Conservation (phyloP, 2,329 filamentous ascomycete genomes). For the Pseudocercospora pini-densiflorae region DNA sequence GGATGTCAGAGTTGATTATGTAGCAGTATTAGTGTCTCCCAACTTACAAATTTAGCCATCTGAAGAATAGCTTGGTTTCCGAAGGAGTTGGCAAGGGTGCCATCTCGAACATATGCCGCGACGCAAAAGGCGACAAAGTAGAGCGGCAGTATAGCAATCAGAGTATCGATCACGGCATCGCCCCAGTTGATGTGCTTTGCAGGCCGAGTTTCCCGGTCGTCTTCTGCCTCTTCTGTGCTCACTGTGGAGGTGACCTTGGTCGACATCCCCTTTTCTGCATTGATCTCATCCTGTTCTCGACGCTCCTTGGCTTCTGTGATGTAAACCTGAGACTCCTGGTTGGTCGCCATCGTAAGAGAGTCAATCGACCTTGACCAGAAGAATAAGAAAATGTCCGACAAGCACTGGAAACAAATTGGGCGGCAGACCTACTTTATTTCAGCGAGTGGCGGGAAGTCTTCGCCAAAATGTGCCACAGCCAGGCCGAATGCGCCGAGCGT, state of each 20-base stretch:
- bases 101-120: slow-evolving; percentile 16
- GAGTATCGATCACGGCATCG: slow-evolving; percentile 16
- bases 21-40: neutral
- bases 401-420: neutral
- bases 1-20: neutral
- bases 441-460: neutral
- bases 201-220: slow-evolving; percentile 14
- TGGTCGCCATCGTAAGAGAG: neutral
- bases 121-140: slow-evolving; percentile 23
- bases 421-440: neutral
- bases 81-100: slow-evolving; percentile 14
- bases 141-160: slow-evolving; percentile 18
- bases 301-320: neutral
- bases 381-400: no score
- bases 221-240: slow-evolving; percentile 1
- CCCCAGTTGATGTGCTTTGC: slow-evolving; percentile 11
- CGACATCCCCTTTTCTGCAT: neutral
- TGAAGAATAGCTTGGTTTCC: slow-evolving; percentile 16
- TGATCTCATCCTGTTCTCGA: slow-evolving; percentile 2
- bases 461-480: neutral
- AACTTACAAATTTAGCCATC: slow-evolving; percentile 20
- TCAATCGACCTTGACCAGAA: neutral
- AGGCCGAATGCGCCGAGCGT: neutral
- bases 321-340: neutral
- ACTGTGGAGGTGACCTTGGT: neutral